Base-by-base conservation (phyloP, 306 rosid species). In the Acacia confusa region DNA sequence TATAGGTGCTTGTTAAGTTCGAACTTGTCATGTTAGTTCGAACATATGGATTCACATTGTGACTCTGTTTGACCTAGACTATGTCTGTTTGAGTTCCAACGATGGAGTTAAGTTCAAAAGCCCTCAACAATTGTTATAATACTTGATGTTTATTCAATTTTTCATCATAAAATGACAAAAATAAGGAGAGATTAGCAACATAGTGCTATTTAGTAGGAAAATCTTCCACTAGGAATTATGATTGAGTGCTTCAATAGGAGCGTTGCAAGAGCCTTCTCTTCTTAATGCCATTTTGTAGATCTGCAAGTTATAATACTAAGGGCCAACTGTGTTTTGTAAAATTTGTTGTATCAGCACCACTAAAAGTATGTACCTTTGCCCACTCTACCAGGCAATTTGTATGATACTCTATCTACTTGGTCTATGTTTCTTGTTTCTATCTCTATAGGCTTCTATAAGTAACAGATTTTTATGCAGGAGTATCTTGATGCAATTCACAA, bases 311-410 rank as follows among this genome's bases (percentile, higher is more conserved):
- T n/a, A 93, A 96, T 76, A 89, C 90, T 2, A 98, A 96, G 92
- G 98, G 97, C 75, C 99, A 96, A 84, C 83, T 96, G 60, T 96
- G 98, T 57, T 96, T 96, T 82, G 93, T 96, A 41, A 93, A 88
- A 83, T 88, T 89, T 81, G 99, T 97, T 47, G 97, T 91, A 32
- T 86, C 89, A 40, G 92, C 98, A 53, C 92, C 94, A 47, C 94
- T 92, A 0, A 98, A 96, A 85, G 78, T 92, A 72, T 93, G 93
- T 80, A 88, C 91, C 70, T 96, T 96, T 86, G 89, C 88, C 44
- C 99, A 92, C 86, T 91, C 96, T 32, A 81, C 41, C 44, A 92
- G 92, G 85, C 94, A 88, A 86, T 89, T 96, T 93, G 99, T 96
- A 93, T 50, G 82, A 44, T 79, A 57, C 72, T 74, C 72, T 79